Percentiles rank a stretch among this genome's conserved stretches.
Conservation (phyloP, 2,329 filamentous ascomycete genomes). For the Nannizzia gypsea region DNA sequence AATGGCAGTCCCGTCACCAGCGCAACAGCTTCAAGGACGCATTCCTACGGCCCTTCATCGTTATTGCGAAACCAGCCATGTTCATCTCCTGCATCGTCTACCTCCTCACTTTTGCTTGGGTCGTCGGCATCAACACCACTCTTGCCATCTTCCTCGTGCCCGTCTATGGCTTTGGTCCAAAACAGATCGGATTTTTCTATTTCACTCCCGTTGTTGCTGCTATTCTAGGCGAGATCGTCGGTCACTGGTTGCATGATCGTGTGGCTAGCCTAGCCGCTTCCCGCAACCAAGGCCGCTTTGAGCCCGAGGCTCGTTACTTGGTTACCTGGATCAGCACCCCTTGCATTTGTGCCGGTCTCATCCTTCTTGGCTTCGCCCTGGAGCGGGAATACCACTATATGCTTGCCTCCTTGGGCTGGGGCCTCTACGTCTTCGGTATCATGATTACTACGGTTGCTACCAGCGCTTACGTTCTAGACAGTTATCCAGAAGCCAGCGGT, state of each 20-base stretch:
- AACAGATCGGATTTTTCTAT: constrained; percentile 45
- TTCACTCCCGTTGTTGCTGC: constrained; percentile 47
- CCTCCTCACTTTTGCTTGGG: constrained; percentile 32
- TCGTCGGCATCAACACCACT: constrained; percentile 45
- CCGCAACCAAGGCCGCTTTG: constrained; percentile 41
- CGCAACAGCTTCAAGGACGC: constrained; percentile 27
- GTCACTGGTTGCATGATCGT: constrained; percentile 47
- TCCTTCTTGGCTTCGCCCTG: constrained; percentile 44
- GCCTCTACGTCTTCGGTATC: constrained; percentile 44
- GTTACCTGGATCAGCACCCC: constrained; percentile 39
- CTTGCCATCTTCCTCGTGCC: constrained; percentile 42
- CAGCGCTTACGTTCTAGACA: constrained; percentile 43
- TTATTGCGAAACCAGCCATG: constrained; percentile 30
- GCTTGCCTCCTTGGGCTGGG: constrained; percentile 40
- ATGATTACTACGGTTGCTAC: constrained; percentile 45
- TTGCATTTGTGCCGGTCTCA: constrained; percentile 40
- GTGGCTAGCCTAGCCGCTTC: constrained; percentile 37
- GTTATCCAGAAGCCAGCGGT: constrained; percentile 45
- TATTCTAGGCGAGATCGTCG: constrained; percentile 42
- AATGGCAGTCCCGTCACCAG: constrained; percentile 19
- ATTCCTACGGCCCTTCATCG: constrained; percentile 26
- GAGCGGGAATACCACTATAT: constrained; percentile 43
- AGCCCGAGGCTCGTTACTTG: constrained; percentile 45
- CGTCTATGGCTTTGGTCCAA: constrained; percentile 40
- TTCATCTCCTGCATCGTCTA: constrained; percentile 29